phyloP scores from a whole-genome alignment of 2,329 filamentous ascomycete genomes.

The Arachnomyces sp. region DNA sequence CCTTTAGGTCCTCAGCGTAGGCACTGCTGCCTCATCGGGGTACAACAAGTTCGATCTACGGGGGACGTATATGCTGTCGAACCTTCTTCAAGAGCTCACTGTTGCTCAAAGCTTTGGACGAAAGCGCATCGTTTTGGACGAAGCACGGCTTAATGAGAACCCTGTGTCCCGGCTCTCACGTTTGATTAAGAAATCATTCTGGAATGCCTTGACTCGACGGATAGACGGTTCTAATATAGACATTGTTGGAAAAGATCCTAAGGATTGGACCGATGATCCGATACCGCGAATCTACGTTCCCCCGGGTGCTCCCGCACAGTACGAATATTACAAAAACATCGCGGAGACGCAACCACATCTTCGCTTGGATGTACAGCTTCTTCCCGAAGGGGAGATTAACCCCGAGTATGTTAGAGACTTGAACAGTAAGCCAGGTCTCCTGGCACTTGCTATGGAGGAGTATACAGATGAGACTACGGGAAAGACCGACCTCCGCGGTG shows the following conservation, averaged over 20 bases:
- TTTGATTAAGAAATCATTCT: conserved; percentile 83
- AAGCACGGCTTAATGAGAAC: conserved; percentile 87
- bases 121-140: conserved; percentile 83
- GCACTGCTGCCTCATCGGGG: conserved; percentile 77
- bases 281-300: conserved; percentile 89
- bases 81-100: conserved; percentile 87
- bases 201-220: conserved; percentile 79
- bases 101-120: conserved; percentile 85
- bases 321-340: conserved; percentile 77
- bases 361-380: conserved; percentile 73
- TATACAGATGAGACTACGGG: conserved; percentile 58
- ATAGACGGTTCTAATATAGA: conserved; percentile 79
- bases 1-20: conserved; percentile 65
- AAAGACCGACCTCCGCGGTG: conserved; percentile 62
- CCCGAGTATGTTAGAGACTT: conserved; percentile 72
- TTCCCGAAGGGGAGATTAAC: conserved; percentile 62
- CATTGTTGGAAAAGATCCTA: conserved; percentile 77
- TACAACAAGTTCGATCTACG: conserved; percentile 83
- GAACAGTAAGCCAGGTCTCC: conserved; percentile 77
- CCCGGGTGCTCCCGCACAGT: conserved; percentile 72
- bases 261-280: conserved; percentile 89
- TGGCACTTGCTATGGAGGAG: conserved; percentile 84
- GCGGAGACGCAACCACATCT: conserved; percentile 73
- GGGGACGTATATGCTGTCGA: conserved; percentile 95
- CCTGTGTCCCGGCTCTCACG: conserved; percentile 81